Percentiles rank a stretch among this genome's conserved stretches.
Evolutionary conservation across 768 basidiomycete genomes (phyloP).

Genomic region (Clitopilus hobsonii): DNA sequence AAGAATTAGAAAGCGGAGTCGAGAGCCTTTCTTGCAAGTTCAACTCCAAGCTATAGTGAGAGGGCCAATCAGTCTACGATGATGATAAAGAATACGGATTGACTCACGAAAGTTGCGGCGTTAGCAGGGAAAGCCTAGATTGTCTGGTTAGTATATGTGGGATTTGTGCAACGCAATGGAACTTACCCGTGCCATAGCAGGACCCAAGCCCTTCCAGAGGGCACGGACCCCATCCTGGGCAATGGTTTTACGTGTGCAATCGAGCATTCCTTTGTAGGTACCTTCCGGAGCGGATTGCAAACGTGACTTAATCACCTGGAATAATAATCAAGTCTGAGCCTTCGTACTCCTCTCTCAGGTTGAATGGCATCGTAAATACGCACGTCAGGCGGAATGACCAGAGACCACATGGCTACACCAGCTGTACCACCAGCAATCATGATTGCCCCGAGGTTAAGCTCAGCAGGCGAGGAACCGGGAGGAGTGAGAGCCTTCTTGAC

Average conservation of each 20-base stretch:
- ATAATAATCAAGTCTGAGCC: neutral
- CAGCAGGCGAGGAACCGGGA: slow-evolving; percentile 68
- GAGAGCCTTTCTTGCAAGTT: slow-evolving; percentile 80
- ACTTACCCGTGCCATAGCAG: slow-evolving; percentile 89
- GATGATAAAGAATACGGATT: slow-evolving; percentile 1
- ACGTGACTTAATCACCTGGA: slow-evolving; percentile 90
- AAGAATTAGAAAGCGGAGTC: slow-evolving; percentile 53
- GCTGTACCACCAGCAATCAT: slow-evolving; percentile 92
- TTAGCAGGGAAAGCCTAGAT: slow-evolving; percentile 92
- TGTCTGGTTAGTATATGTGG: neutral
- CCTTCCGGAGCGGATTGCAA: slow-evolving; percentile 96
- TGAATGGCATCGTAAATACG: slow-evolving; percentile 21
- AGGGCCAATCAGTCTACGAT: slow-evolving; percentile 6
- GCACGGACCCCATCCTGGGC: slow-evolving; percentile 82
- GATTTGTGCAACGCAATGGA: neutral
- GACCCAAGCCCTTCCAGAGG: slow-evolving; percentile 96
- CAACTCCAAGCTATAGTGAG: slow-evolving; percentile 75
- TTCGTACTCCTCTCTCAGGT: neutral
- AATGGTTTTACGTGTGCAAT: slow-evolving; percentile 90
- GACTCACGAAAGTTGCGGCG: slow-evolving; percentile 85
- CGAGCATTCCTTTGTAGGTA: slow-evolving; percentile 92
- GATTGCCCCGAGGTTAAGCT: slow-evolving; percentile 81
- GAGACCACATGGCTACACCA: slow-evolving; percentile 96
- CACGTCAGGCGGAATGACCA: slow-evolving; percentile 97
- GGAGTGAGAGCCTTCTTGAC: slow-evolving; percentile 86